A percentile compares a stretch with the other conserved stretches of the same genome.
Conservation (phyloP, 208 protist species). For the Leptomonas pyrrhocoris region DNA sequence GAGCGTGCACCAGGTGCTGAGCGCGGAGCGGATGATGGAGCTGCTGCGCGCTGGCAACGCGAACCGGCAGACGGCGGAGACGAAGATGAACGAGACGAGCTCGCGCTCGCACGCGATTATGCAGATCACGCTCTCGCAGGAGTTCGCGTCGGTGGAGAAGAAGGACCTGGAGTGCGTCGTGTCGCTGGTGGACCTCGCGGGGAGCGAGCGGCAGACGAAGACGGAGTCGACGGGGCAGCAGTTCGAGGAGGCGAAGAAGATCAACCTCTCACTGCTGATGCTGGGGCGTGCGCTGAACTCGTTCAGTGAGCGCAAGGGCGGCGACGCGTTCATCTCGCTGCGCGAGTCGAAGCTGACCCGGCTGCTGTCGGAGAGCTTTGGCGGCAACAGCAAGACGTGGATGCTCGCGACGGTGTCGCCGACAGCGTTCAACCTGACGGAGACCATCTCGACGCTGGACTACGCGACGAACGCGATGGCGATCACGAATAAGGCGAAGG, state of each 20-base stretch:
- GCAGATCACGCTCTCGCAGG: too few relatives aligned
- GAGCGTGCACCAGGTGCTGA: constrained; percentile 75
- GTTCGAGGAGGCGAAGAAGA: too few relatives aligned
- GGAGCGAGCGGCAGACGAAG: constrained; percentile 85
- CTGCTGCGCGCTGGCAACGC: constrained; percentile 64
- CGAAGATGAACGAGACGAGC: constrained; percentile 87
- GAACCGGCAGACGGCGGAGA: constrained; percentile 77
- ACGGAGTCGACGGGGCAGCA: constrained; percentile 78
- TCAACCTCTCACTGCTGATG: too few relatives aligned
- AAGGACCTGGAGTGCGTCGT: constrained; percentile 72
- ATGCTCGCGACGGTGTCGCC: constrained; percentile 92
- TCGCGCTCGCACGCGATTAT: too few relatives aligned
- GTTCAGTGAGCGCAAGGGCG: constrained; percentile 72
- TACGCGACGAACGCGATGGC: constrained; percentile 84
- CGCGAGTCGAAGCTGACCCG: constrained; percentile 91
- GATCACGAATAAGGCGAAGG: constrained; percentile 77
- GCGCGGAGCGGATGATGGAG: constrained; percentile 68
- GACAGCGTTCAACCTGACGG: constrained; percentile 75
- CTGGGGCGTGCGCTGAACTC: constrained; percentile 88
- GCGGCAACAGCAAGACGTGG: constrained; percentile 93
- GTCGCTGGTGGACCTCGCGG: constrained; percentile 84
- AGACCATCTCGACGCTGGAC: constrained; percentile 81
- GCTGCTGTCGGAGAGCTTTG: constrained; percentile 89
- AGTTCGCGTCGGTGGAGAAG: too few relatives aligned
- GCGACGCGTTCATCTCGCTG: constrained; percentile 73